phyloP scores from a whole-genome alignment of 495 filamentous ascomycete species.

The Podospora pseudoanserina region DNA sequence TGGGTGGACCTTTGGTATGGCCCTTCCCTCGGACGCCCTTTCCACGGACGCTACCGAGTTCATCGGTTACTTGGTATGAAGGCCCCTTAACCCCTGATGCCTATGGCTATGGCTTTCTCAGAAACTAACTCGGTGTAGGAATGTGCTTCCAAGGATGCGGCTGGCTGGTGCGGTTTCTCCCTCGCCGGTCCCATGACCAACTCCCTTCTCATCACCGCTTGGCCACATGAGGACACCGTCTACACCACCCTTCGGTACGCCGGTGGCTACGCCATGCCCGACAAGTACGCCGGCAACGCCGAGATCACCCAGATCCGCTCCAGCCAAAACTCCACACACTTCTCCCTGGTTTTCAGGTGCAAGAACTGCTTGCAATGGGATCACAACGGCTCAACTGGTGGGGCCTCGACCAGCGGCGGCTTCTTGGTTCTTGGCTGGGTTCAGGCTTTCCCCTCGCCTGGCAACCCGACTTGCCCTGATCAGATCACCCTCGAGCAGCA shows the following conservation, averaged over 20 bases:
- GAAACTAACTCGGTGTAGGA: slow-evolving; percentile 25
- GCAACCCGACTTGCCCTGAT: slow-evolving; percentile 34
- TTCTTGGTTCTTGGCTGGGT: slow-evolving; percentile 35
- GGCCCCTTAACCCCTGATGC: not conserved
- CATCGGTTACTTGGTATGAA: slow-evolving; percentile 53
- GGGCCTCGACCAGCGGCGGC: slow-evolving; percentile 24
- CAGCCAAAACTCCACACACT: slow-evolving; percentile 51
- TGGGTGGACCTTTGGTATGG: slow-evolving; percentile 52
- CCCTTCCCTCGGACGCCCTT: slow-evolving; percentile 51
- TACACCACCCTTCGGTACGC: slow-evolving; percentile 55
- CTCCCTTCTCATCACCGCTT: slow-evolving; percentile 56
- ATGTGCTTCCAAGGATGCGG: slow-evolving; percentile 30
- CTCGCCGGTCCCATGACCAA: slow-evolving; percentile 56
- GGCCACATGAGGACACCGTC: slow-evolving; percentile 46
- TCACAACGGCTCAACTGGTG: slow-evolving; percentile 23
- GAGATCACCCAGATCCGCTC: slow-evolving; percentile 54
- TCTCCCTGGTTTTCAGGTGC: slow-evolving; percentile 59
- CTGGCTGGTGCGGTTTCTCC: slow-evolving; percentile 58
- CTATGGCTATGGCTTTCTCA: slow-evolving; percentile 1
- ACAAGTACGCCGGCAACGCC: slow-evolving; percentile 56
- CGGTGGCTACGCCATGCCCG: slow-evolving; percentile 54
- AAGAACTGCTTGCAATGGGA: slow-evolving; percentile 58
- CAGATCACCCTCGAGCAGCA: slow-evolving; percentile 34
- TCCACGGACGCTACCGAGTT: slow-evolving; percentile 53
- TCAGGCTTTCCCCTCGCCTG: slow-evolving; percentile 32